Conservation (phyloP, 192 early-diverging fungal genomes). For the Coemansia sp. region DNA sequence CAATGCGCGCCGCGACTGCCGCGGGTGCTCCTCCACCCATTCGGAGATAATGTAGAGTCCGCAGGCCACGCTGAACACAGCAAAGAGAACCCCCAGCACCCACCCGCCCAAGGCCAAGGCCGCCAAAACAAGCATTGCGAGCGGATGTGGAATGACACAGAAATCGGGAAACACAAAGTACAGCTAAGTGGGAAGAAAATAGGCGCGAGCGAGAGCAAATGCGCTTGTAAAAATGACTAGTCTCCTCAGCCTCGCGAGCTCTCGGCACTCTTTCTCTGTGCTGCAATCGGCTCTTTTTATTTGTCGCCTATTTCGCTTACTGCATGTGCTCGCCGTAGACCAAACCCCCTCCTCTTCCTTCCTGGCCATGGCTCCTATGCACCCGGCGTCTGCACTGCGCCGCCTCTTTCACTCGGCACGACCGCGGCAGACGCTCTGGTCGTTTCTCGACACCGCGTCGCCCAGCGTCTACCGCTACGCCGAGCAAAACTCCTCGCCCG, state of each 20-base stretch:
- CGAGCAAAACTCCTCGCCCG: constrained; percentile 5
- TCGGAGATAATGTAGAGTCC: constrained; percentile 45
- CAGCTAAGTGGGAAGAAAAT: too few species aligned
- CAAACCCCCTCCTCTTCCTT: too few species aligned
- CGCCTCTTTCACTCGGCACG: not conserved
- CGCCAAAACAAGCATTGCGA: constrained; percentile 17
- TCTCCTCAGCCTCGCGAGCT: too few species aligned
- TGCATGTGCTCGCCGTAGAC: too few species aligned
- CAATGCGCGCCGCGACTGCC: constrained; percentile 27
- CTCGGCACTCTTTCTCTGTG: too few species aligned
- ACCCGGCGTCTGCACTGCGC: too few species aligned
- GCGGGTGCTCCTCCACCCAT: constrained; percentile 48
- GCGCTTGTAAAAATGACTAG: too few species aligned
- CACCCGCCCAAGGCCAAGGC: constrained; percentile 20
- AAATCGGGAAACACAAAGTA: constrained; percentile 1
- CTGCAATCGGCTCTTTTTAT: not conserved
- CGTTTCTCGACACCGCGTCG: constrained; percentile 20
- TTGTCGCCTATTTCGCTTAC: not conserved
- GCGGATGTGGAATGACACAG: constrained; percentile 1
- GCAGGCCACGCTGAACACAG: constrained; percentile 41
- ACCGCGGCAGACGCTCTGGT: constrained; percentile 6
- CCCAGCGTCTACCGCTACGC: constrained; percentile 24
- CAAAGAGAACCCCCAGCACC: constrained; percentile 20
- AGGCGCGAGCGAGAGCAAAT: too few species aligned
- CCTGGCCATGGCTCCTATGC: too few species aligned